phyloP scores from a whole-genome alignment of 1,139 yeast genomes.

The Taiozyma onychis region DNA sequence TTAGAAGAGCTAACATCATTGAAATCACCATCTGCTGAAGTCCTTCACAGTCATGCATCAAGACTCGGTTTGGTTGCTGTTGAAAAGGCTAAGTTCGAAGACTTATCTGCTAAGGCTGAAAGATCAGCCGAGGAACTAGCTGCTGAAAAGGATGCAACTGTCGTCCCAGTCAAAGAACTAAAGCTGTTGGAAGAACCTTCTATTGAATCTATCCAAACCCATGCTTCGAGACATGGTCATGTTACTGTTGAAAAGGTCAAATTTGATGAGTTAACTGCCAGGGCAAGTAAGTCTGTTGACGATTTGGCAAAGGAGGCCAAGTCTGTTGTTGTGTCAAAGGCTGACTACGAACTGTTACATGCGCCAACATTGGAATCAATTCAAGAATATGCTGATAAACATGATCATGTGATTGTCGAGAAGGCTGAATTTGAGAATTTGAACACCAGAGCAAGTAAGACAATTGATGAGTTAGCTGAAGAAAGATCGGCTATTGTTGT shows the following conservation, averaged over 20 bases:
- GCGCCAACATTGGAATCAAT: no score
- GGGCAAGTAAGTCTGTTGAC: conserved; percentile 12
- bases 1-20: conserved; percentile 1
- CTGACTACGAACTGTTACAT: background rate
- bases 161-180: conserved; percentile 1
- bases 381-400: no score
- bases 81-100: conserved; percentile 1
- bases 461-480: conserved; percentile 24
- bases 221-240: conserved; percentile 3
- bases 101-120: conserved; percentile 3
- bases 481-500: conserved; percentile 22
- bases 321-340: conserved; percentile 7
- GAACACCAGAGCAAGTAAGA: conserved; percentile 23
- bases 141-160: conserved; percentile 5
- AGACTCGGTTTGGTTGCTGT: conserved; percentile 1
- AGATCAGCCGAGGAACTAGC: conserved; percentile 26
- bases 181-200: background rate
- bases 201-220: background rate
- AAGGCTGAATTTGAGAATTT: conserved; percentile 16
- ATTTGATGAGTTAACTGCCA: conserved; percentile 10
- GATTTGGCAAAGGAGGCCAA: conserved; percentile 20
- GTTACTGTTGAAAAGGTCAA: conserved; percentile 9
- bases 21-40: conserved; percentile 1
- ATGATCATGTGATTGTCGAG: conserved; percentile 26
- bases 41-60: conserved; percentile 1